phyloP scores from a whole-genome alignment of 768 basidiomycete species.

The Termitomyces sp. region DNA sequence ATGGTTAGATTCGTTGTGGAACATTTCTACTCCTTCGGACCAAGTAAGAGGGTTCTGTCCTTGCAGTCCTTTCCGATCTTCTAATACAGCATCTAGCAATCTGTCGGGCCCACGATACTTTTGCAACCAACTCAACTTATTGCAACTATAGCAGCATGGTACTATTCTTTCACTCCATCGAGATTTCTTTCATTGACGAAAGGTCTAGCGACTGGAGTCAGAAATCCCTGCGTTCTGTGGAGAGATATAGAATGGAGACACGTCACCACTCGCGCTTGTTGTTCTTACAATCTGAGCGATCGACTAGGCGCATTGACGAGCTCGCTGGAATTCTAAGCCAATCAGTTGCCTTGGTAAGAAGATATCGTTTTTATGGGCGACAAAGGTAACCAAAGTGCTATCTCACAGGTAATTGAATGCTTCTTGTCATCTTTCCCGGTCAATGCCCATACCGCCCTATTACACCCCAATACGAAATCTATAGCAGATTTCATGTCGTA shows the following conservation, averaged over 20 bases:
- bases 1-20: constrained; percentile 53
- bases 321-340: constrained; percentile 34
- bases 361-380: background rate
- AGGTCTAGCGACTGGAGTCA: constrained; percentile 33
- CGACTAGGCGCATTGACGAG: constrained; percentile 34
- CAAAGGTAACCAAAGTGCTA: background rate
- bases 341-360: constrained; percentile 35
- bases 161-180: constrained; percentile 10
- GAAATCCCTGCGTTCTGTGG: constrained; percentile 33
- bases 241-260: constrained; percentile 31
- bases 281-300: constrained; percentile 31
- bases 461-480: constrained; percentile 10
- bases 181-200: constrained; percentile 1
- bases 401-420: constrained; percentile 34
- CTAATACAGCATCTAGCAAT: constrained; percentile 2
- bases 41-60: constrained; percentile 16
- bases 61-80: background rate
- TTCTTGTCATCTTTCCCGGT: constrained; percentile 36
- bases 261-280: constrained; percentile 30
- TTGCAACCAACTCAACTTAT: constrained; percentile 38
- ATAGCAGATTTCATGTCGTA: constrained; percentile 12
- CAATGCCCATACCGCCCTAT: constrained; percentile 12
- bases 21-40: constrained; percentile 8
- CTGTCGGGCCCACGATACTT: constrained; percentile 29
- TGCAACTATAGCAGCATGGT: constrained; percentile 35